These are phyloP conservation scores for Mucor piriformis DNA, from an alignment of 371 early-diverging fungal species.

Conservation along the genomic window DNA sequence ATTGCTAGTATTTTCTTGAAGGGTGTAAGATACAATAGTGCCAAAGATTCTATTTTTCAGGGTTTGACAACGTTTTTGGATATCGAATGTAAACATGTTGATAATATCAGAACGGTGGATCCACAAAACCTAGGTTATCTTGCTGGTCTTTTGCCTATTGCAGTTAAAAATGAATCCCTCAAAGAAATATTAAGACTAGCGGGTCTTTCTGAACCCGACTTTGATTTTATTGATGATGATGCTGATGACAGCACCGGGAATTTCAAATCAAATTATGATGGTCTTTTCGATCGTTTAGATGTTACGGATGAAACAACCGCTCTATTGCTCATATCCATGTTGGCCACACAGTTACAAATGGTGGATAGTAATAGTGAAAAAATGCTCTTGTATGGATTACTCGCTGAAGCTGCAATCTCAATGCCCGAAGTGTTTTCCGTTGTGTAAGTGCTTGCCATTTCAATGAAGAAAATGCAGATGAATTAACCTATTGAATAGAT, in stretches of 20 bases:
- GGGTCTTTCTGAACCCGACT: slow-evolving; percentile 43
- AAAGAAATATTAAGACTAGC: slow-evolving; percentile 64
- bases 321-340: slow-evolving; percentile 72
- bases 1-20: slow-evolving; percentile 80
- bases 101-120: slow-evolving; percentile 27
- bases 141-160: slow-evolving; percentile 71
- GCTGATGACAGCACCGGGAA: slow-evolving; percentile 46
- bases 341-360: slow-evolving; percentile 81
- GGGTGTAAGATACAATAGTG: slow-evolving; percentile 77
- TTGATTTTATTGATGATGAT: slow-evolving; percentile 32
- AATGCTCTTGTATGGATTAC: slow-evolving; percentile 79
- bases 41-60: slow-evolving; percentile 72
- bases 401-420: slow-evolving; percentile 79
- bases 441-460: slow-evolving; percentile 54
- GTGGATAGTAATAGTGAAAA: slow-evolving; percentile 86
- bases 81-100: slow-evolving; percentile 64
- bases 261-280: slow-evolving; percentile 36
- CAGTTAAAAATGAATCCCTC: slow-evolving; percentile 66
- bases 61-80: slow-evolving; percentile 75
- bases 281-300: slow-evolving; percentile 67
- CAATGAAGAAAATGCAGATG: neutral
- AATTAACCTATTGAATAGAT: slow-evolving; percentile 32
- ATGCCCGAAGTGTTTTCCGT: slow-evolving; percentile 77
- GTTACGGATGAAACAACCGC: slow-evolving; percentile 73
- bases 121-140: slow-evolving; percentile 76